phyloP scores from a whole-genome alignment of 495 filamentous ascomycete genomes.

The Cryomyces antarcticus region DNA sequence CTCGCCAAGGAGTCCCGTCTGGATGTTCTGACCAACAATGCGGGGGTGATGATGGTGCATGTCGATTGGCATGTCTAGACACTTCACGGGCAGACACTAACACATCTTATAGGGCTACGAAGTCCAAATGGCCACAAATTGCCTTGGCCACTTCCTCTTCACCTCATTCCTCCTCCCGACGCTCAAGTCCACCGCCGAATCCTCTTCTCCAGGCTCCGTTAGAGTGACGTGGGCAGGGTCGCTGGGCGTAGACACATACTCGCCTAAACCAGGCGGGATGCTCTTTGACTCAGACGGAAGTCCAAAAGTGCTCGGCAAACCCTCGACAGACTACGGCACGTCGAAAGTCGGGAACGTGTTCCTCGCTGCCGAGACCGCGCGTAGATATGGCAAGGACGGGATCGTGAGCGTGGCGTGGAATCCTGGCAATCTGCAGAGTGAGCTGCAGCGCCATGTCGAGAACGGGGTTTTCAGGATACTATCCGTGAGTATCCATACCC shows the following conservation, averaged over 20 bases:
- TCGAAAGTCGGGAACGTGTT: slow-evolving; percentile 24
- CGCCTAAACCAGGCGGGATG: slow-evolving; percentile 13
- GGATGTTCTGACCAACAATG: slow-evolving; percentile 31
- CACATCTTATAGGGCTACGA: slow-evolving; percentile 20
- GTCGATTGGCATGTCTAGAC: too few species aligned
- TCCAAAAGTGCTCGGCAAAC: slow-evolving; percentile 4
- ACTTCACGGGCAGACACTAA: neutral
- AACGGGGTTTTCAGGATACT: neutral
- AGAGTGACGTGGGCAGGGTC: slow-evolving; percentile 23
- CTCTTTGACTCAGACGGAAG: slow-evolving; percentile 8
- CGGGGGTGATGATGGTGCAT: slow-evolving; percentile 21
- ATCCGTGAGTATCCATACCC: neutral
- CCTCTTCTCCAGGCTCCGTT: slow-evolving; percentile 11
- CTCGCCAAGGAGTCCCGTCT: slow-evolving; percentile 20
- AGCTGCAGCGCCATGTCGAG: slow-evolving; percentile 11
- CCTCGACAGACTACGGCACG: slow-evolving; percentile 18
- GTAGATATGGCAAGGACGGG: slow-evolving; percentile 13
- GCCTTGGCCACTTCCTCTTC: slow-evolving; percentile 27
- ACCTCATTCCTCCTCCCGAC: slow-evolving; percentile 26
- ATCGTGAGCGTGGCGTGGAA: slow-evolving; percentile 17
- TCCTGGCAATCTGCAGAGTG: slow-evolving; percentile 20
- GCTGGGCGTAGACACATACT: slow-evolving; percentile 7
- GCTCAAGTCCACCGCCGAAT: slow-evolving; percentile 18
- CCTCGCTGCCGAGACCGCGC: slow-evolving; percentile 19
- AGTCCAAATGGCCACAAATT: slow-evolving; percentile 27